Evolutionary conservation across 306 rosid species (phyloP).

Genomic region (Ormosia semicastrata): DNA sequence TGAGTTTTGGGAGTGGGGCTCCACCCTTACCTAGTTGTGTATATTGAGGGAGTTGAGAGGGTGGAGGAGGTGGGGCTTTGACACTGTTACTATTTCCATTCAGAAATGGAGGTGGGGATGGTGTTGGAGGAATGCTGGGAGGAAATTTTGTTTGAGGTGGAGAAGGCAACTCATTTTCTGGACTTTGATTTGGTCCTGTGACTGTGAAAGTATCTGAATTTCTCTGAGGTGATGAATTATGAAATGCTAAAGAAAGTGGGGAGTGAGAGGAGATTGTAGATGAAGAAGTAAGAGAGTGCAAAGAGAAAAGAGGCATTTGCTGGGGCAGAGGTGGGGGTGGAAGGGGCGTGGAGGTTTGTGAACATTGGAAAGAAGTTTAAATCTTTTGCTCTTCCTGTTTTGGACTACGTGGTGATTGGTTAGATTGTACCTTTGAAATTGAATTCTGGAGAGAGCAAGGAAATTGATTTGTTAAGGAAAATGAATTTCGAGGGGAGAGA

Average conservation of each 20-base stretch:
- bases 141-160: slow-evolving; percentile 39
- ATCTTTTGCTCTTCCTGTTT: slow-evolving; percentile 29
- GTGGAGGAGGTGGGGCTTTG: slow-evolving; percentile 82
- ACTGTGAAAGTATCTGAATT: slow-evolving; percentile 39
- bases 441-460: slow-evolving; percentile 24
- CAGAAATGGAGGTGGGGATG: slow-evolving; percentile 71
- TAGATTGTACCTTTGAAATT: slow-evolving; percentile 23
- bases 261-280: slow-evolving; percentile 49
- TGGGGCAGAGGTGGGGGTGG: slow-evolving; percentile 51
- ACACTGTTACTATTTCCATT: slow-evolving; percentile 28
- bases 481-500: slow-evolving; percentile 40
- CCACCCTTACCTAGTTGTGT: slow-evolving; percentile 81
- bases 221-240: slow-evolving; percentile 49
- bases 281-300: slow-evolving; percentile 47
- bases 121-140: slow-evolving; percentile 69
- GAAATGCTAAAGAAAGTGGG: slow-evolving; percentile 51
- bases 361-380: slow-evolving; percentile 8
- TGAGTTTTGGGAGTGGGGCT: slow-evolving; percentile 71
- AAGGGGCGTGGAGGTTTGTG: slow-evolving; percentile 32
- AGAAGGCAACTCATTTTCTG: slow-evolving; percentile 36
- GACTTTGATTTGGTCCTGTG: slow-evolving; percentile 41
- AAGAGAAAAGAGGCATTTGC: slow-evolving; percentile 34
- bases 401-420: slow-evolving; percentile 32
- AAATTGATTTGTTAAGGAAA: slow-evolving; percentile 21
- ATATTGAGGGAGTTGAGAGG: slow-evolving; percentile 62